A percentile compares a stretch with the other conserved stretches of the same genome.
Evolutionary conservation across 208 protist species (phyloP).

Genomic region (Novymonas esmeraldas): DNA sequence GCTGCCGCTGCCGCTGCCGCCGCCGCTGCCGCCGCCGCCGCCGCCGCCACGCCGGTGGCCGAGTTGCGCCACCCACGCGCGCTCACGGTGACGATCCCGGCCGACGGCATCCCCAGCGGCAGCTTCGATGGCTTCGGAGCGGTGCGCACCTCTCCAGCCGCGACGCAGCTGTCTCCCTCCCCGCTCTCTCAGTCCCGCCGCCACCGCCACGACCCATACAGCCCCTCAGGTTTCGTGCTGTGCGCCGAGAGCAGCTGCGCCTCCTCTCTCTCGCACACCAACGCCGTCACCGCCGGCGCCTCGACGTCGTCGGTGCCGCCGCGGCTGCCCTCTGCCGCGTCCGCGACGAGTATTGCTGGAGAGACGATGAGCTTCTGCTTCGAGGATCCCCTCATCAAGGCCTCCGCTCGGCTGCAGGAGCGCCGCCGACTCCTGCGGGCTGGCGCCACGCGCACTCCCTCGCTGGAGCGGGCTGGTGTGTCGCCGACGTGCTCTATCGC

Average conservation of each 20-base stretch:
- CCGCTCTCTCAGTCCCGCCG: slow-evolving; percentile 7
- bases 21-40: not conserved
- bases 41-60: not conserved
- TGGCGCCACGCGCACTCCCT: not conserved
- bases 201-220: slow-evolving; percentile 34
- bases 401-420: slow-evolving; percentile 21
- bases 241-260: slow-evolving; percentile 22
- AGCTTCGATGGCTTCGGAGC: not conserved
- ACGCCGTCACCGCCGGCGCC: not conserved
- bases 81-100: not conserved
- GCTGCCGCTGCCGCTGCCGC: not conserved
- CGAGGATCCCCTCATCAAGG: slow-evolving; percentile 29
- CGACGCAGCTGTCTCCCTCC: not conserved
- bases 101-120: slow-evolving; percentile 5
- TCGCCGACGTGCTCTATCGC: not conserved
- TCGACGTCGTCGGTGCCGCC: not conserved
- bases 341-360: not conserved
- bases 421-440: slow-evolving; percentile 12
- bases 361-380: slow-evolving; percentile 18
- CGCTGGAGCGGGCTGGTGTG: not conserved
- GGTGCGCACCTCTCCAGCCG: not conserved
- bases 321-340: slow-evolving; percentile 8
- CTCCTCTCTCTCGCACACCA: slow-evolving; percentile 15
- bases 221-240: slow-evolving; percentile 22
- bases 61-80: not conserved